phyloP scores from a whole-genome alignment of 495 filamentous ascomycete genomes.

The Talaromyces nanjingensis region DNA sequence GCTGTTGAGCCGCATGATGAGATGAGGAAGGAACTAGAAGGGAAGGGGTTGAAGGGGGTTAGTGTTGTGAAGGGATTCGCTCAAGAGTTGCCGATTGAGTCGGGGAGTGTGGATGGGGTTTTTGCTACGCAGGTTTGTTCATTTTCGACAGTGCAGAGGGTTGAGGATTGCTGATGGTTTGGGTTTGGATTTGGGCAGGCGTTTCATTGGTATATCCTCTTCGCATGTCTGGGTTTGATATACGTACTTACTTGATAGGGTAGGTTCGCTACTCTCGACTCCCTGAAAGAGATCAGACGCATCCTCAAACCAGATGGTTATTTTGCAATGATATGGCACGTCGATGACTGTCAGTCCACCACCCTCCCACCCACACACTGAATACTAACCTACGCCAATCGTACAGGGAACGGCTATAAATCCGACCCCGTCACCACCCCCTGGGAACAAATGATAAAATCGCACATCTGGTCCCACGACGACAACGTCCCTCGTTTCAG shows the following conservation, averaged over 20 bases:
- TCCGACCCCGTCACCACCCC: constrained; percentile 33
- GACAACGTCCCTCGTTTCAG: constrained; percentile 52
- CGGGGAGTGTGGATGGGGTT: constrained; percentile 53
- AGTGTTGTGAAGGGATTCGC: constrained; percentile 47
- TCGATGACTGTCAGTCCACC: constrained; percentile 50
- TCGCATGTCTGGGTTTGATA: not conserved
- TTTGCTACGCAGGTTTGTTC: constrained; percentile 56
- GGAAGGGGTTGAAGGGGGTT: constrained; percentile 45
- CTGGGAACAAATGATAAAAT: constrained; percentile 50
- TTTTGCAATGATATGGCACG: constrained; percentile 59
- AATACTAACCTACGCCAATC: too few species aligned
- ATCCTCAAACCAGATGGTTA: constrained; percentile 42
- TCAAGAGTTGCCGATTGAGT: constrained; percentile 41
- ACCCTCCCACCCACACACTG: not conserved
- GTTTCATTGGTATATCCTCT: constrained; percentile 47
- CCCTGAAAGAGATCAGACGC: constrained; percentile 52
- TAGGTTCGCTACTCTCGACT: constrained; percentile 53
- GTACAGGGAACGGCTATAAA: constrained; percentile 47
- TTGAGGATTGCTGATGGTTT: not conserved
- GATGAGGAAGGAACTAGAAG: constrained; percentile 50
- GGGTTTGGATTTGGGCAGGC: constrained; percentile 26
- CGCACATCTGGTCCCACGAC: constrained; percentile 39
- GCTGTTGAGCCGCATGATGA: constrained; percentile 56
- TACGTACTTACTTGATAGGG: not conserved
- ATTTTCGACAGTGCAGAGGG: not conserved